Percentiles rank a stretch among this genome's conserved stretches.
Conservation (phyloP, 441 rosid species). For the Corymbia calophylla region DNA sequence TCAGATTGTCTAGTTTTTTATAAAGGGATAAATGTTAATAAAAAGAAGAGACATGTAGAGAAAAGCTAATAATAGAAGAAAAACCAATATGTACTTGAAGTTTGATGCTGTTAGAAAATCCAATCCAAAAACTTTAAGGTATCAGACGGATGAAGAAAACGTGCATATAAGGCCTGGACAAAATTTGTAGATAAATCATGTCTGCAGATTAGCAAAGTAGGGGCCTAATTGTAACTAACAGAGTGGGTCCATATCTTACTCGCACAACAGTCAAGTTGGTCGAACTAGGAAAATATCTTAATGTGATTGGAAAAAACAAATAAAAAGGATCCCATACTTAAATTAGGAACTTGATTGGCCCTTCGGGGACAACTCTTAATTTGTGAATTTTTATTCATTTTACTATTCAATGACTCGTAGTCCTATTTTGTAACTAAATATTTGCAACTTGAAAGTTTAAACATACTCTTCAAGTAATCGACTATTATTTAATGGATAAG, state of each 20-base stretch:
- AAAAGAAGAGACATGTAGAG: background rate
- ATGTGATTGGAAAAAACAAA: background rate
- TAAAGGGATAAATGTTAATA: background rate
- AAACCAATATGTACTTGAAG: background rate
- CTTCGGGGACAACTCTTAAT: background rate
- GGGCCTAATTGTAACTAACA: background rate
- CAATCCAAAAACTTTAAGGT: background rate
- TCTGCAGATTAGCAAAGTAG: background rate
- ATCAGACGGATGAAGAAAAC: background rate
- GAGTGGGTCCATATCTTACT: background rate
- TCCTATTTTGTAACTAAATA: background rate
- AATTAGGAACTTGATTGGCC: background rate
- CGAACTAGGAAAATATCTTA: background rate
- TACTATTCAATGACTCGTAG: background rate
- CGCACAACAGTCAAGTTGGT: background rate
- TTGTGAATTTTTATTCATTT: background rate
- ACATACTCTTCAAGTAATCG: background rate
- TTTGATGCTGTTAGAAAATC: background rate
- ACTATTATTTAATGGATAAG: background rate
- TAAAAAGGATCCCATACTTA: background rate
- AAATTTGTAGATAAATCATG: background rate
- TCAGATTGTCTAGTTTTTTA: background rate
- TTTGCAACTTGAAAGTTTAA: background rate
- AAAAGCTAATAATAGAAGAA: background rate
- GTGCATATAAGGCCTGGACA: background rate